phyloP scores from a whole-genome alignment of 148 eudicot species.

The Vaccinium corymbosum region DNA sequence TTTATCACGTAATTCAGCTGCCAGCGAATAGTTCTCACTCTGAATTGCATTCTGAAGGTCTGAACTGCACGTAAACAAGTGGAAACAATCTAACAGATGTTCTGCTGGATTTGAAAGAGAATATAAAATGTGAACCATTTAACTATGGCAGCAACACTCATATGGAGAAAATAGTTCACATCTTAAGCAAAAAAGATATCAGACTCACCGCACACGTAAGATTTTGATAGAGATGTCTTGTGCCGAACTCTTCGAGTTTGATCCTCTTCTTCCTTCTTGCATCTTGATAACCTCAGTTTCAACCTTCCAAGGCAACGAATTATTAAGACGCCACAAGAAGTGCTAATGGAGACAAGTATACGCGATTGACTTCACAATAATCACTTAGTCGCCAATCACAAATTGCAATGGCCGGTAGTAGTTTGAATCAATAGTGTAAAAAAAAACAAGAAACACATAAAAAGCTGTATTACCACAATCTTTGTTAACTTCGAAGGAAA shows the following conservation, averaged over 20 bases:
- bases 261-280: slow-evolving; percentile 65
- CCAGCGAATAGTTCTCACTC: slow-evolving; percentile 67
- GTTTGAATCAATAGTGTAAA: slow-evolving; percentile 2
- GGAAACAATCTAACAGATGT: background rate
- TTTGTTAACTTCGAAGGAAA: background rate
- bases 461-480: background rate
- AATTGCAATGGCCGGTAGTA: slow-evolving; percentile 5
- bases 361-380: background rate
- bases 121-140: background rate
- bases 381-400: background rate
- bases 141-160: background rate
- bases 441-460: background rate
- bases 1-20: slow-evolving; percentile 79
- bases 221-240: slow-evolving; percentile 84
- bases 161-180: background rate
- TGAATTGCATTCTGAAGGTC: slow-evolving; percentile 75
- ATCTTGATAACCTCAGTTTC: slow-evolving; percentile 65
- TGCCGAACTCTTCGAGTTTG: slow-evolving; percentile 79
- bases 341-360: background rate
- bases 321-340: slow-evolving; percentile 5
- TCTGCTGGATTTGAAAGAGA: background rate
- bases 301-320: slow-evolving; percentile 46
- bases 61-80: slow-evolving; percentile 44
- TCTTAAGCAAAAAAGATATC: background rate
- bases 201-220: slow-evolving; percentile 68